Evolutionary conservation across 306 rosid genomes (phyloP), one percentile per base, ranked within the genome.

Genomic region (Purshia tridentata): DNA sequence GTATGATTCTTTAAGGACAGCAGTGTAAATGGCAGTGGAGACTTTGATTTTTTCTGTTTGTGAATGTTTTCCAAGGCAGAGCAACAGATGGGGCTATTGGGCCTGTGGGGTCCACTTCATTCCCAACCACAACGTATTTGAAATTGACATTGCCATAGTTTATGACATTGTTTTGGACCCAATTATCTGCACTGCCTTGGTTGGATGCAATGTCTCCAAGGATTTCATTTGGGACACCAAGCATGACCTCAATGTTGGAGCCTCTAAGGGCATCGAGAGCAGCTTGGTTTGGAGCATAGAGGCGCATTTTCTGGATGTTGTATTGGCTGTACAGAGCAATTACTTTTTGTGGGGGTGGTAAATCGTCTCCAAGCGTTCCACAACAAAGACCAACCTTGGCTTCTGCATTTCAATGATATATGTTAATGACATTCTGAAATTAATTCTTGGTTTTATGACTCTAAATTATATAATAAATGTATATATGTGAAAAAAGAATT

Each of bases 361-460:
- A 80, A 75, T 81, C 20, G 40, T 81, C 39, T 10, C 85, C 86
- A 3, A 70, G 39, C 48, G 59, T 74, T 62, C 93, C 90, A 66
- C 84, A 88, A 37, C 88, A 84, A 59, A 88, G 87, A 12, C 86
- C 91, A 35, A 75, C 73, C 63, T 86, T 78, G 22, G 92, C 90
- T 39, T n/a, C 86, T 78, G 69, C 73, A 67, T 40, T 70, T 13
- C 54, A 15, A 50, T 5, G 54, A 50, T 22, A 18, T 47, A 18
- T 2, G 29, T 53, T 20, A 69, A 69, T 23, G 7, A 29, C 35
- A 29, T 29, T 29, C 35, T 29, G 35, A 29, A 29, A 29, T 29
- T 29, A 29, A 29, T 29, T 29, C 35, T 29, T 29, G 35, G 35
- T 29, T 29, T 29, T 29, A 29, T 29, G 35, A 29, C 1, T 29